These are phyloP conservation scores for Solanum habrochaites DNA, from an alignment of 257 asterid genomes.

Conservation along the genomic window DNA sequence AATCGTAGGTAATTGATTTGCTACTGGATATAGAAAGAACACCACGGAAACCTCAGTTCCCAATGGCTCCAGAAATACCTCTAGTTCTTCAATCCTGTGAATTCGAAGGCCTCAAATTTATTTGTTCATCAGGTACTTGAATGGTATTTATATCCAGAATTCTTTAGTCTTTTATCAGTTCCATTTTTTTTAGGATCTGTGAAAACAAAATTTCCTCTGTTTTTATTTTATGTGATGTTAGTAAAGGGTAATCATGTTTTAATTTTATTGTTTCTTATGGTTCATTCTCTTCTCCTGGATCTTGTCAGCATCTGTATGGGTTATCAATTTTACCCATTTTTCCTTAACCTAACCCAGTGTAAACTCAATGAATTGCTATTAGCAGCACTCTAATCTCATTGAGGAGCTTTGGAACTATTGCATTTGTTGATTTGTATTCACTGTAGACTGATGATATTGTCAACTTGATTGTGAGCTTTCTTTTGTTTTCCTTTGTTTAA, in stretches of 20 bases:
- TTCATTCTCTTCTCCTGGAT: background rate
- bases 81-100: slow-evolving; percentile 91
- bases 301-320: background rate
- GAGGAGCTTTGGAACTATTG: background rate
- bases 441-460: background rate
- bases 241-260: background rate
- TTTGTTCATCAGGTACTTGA: slow-evolving; percentile 70
- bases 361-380: background rate
- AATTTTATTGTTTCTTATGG: background rate
- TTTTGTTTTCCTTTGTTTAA: background rate
- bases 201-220: background rate
- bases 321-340: slow-evolving; percentile 1
- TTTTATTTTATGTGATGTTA: background rate
- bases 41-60: slow-evolving; percentile 86
- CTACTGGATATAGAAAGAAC: slow-evolving; percentile 57
- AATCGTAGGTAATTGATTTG: slow-evolving; percentile 52
- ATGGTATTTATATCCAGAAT: background rate
- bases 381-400: background rate
- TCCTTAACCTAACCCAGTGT: background rate
- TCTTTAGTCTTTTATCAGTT: background rate
- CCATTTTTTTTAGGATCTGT: background rate
- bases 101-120: slow-evolving; percentile 66
- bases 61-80: slow-evolving; percentile 84
- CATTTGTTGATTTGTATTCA: background rate
- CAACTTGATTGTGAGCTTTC: background rate